Evolutionary conservation across 176 grass and related monocot species (phyloP), one percentile per base, ranked within the genome.

Genomic region (Ananas comosus): DNA sequence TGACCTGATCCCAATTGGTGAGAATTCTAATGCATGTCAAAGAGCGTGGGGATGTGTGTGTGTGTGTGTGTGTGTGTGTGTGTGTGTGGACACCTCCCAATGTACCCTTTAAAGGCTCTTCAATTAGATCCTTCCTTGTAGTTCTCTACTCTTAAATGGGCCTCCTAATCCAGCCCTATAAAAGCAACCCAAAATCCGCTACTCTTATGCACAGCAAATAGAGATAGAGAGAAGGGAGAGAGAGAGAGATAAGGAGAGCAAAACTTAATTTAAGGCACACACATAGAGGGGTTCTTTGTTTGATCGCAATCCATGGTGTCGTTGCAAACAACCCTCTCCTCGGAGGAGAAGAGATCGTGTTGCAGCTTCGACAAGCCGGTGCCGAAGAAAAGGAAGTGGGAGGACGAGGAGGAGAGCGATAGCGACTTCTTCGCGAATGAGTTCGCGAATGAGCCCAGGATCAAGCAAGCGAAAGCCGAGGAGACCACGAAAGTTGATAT

Each of bases 121-220:
- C 79, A 68, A 81, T 81, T 74, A 91, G 84, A 91, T 85, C 79
- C 72, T 87, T 80, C 81, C 81, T 83, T 86, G 77, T 84, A 71
- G 79, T 85, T 87, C 75, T 63, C 75, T 80, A 81, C 81, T 90
- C 87, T 87, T 90, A 67, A 90, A 96, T 90, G 64, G 11, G 27
- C 64, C 64, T 47, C 64, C 64, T 28, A 42, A 67, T 42, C 11
- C 21, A 49, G 13, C 47, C 18, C 83, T 90, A 95, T 96, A 96
- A 83, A 96, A 96, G 65, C 78, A 76, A 69, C 77, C 70, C 79
- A 17, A 69, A 50, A 68, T 81, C 64, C 64, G 68, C 49, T 52
- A 33, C 29, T 50, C 72, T 18, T 42, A 13, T 18, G 13, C 11
- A 33, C 64, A 65, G 9, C 64, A 47, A 10, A 27, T 4, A 28